A percentile compares a stretch with the other conserved stretches of the same genome.
Conservation (phyloP, 805 yeast species). For the Suhomyces kilbournensis region DNA sequence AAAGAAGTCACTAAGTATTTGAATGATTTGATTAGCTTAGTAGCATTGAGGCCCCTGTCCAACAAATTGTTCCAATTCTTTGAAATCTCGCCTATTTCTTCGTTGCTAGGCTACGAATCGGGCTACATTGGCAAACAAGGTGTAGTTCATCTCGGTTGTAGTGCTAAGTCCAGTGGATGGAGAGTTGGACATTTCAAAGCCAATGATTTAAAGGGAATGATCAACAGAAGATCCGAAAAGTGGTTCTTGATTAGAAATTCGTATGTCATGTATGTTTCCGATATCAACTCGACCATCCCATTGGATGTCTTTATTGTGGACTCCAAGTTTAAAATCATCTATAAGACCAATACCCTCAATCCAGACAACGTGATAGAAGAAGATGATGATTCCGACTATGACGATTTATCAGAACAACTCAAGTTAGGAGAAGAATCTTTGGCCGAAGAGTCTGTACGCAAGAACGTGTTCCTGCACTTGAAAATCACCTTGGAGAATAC, state of each 20-base stretch:
- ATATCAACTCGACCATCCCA: constrained; percentile 81
- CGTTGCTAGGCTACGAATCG: constrained; percentile 76
- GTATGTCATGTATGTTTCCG: constrained; percentile 81
- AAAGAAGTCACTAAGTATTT: constrained; percentile 64
- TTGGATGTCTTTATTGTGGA: constrained; percentile 92
- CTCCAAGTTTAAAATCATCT: constrained; percentile 56
- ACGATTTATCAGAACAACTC: constrained; percentile 35
- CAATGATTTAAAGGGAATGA: constrained; percentile 80
- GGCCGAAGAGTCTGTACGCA: constrained; percentile 21
- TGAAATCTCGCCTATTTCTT: constrained; percentile 85
- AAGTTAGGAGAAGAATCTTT: constrained; percentile 23
- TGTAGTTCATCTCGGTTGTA: constrained; percentile 69
- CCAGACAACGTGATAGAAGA: constrained; percentile 15
- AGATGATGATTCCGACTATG: constrained; percentile 44
- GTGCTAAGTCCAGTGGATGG: constrained; percentile 93
- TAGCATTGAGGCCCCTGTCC: constrained; percentile 75
- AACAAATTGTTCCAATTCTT: constrained; percentile 81
- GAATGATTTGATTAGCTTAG: constrained; percentile 52
- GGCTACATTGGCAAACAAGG: constrained; percentile 91
- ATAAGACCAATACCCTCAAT: constrained; percentile 39
- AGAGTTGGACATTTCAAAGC: constrained; percentile 84
- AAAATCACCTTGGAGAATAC: constrained; percentile 60
- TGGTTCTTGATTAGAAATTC: constrained; percentile 90
- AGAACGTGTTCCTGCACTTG: constrained; percentile 52
- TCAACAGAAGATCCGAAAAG: constrained; percentile 83